Percentiles rank a stretch among this genome's conserved stretches.
phyloP scores from a whole-genome alignment of 78 protist species.

The Dictyostelium discoideum region DNA sequence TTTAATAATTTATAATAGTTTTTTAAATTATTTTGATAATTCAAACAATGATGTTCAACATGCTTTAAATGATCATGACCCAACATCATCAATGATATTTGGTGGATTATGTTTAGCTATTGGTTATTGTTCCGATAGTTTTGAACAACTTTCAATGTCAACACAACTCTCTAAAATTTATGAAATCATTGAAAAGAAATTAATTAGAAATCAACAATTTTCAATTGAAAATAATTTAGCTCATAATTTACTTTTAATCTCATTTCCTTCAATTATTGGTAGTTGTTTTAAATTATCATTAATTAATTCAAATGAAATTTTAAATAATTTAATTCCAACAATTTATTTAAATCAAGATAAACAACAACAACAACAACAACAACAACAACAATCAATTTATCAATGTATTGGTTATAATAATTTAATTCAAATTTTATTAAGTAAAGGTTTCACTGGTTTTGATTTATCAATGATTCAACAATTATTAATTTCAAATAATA shows the following conservation, averaged over 20 bases:
- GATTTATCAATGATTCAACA: not conserved
- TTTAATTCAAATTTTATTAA: slow-evolving; percentile 9
- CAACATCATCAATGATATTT: not conserved
- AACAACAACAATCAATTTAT: not conserved
- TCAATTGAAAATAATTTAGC: not conserved
- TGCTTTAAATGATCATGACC: too few relatives aligned
- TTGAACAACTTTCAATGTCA: slow-evolving; percentile 25
- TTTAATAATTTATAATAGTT: not conserved
- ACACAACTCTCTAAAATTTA: not conserved
- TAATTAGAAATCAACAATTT: not conserved
- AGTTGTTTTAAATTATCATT: slow-evolving; percentile 24
- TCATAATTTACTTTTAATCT: not conserved
- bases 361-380: not conserved
- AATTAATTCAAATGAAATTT: not conserved
- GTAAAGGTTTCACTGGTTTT: not conserved
- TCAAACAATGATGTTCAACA: not conserved
- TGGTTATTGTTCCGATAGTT: not conserved
- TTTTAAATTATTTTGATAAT: not conserved
- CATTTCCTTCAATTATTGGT: not conserved
- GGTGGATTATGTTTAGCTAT: not conserved
- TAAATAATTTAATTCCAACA: not conserved
- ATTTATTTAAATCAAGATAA: not conserved
- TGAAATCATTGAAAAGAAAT: not conserved
- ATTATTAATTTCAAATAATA: not conserved
- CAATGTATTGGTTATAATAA: not conserved